phyloP scores from a whole-genome alignment of 2,329 filamentous ascomycete species.

The Alternaria novae-zelandiae region DNA sequence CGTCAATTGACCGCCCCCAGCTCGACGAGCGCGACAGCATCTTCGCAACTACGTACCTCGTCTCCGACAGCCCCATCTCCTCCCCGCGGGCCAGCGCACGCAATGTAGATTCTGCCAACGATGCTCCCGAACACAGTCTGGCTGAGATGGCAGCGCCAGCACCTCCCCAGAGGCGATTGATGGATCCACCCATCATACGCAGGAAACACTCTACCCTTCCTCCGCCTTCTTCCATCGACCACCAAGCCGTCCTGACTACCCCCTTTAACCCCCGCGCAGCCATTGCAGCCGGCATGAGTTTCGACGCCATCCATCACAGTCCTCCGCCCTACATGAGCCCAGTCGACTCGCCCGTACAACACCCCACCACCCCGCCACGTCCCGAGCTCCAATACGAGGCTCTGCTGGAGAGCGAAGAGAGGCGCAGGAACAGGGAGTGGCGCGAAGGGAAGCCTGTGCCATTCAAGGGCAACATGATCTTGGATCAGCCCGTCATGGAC shows the following conservation, averaged over 20 bases:
- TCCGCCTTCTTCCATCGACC: slow-evolving; percentile 34
- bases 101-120: slow-evolving; percentile 24
- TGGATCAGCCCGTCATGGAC: slow-evolving; percentile 53
- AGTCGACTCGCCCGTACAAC: slow-evolving; percentile 44
- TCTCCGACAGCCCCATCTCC: slow-evolving; percentile 56
- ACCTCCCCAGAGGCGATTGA: slow-evolving; percentile 42
- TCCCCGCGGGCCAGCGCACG: slow-evolving; percentile 44
- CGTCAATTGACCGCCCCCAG: slow-evolving; percentile 55
- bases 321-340: slow-evolving; percentile 49
- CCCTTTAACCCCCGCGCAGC: slow-evolving; percentile 39
- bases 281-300: slow-evolving; percentile 27
- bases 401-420: slow-evolving; percentile 47
- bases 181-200: slow-evolving; percentile 39
- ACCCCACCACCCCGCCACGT: slow-evolving; percentile 37
- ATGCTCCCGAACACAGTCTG: slow-evolving; percentile 35
- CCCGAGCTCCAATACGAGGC: slow-evolving; percentile 33
- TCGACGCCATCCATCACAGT: slow-evolving; percentile 32
- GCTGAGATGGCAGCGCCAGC: slow-evolving; percentile 40
- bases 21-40: slow-evolving; percentile 69
- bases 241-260: slow-evolving; percentile 39
- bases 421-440: slow-evolving; percentile 57
- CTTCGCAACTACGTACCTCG: slow-evolving; percentile 67
- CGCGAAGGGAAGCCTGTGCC: slow-evolving; percentile 56
- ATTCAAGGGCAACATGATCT: slow-evolving; percentile 43
- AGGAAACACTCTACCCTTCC: slow-evolving; percentile 37